Base-by-base conservation (phyloP, 441 rosid genomes). In the Arabidopsis lyrata region DNA sequence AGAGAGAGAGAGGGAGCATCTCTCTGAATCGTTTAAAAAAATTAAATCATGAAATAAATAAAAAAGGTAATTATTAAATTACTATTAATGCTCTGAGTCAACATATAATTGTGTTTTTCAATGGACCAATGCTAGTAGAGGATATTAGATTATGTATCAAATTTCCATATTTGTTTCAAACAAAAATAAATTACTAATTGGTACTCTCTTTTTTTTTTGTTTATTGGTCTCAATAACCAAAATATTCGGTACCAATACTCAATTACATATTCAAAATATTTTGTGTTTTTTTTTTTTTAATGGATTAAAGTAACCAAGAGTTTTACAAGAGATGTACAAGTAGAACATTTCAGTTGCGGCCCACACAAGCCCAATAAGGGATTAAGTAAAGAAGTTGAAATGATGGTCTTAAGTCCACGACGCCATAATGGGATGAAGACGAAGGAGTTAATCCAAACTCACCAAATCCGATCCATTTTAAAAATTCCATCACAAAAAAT, bases 1-100 rank as follows among this genome's bases (percentile, higher is more conserved):
- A 39, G 29, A 68, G 59, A 61, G 70, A 54, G 36, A 57, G 72
- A 70, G 80, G 24, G 76, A 65, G 72, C 63, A 50, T 76, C 65
- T 69, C 66, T 76, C 66, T 13, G 76, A 71, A 42, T 66, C 69
- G 76, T 76, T 76, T 70, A 70, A 76, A 76, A 70, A 76, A 76
- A 16, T 69, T 44, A 55, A 20, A 8, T 29, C 31, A 29, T 29
- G 31, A 73, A 65, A 1, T 8, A 8, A 34, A 31, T 50, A 63
- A 55, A 11, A 12, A 20, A 18, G 49, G 62, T 71, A 65, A 71
- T 77, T 77, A 77, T 41, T 71, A 58, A 63, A 63, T 65, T 77
- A 71, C 72, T 77, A 77, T 65, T 59, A 71, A 71, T 71, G 58
- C 45, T 41, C 68, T 32, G 69, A 52, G 73, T 77, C 68, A 77